Conservation (phyloP, 192 early-diverging fungal genomes). For the Coemansia sp. region DNA sequence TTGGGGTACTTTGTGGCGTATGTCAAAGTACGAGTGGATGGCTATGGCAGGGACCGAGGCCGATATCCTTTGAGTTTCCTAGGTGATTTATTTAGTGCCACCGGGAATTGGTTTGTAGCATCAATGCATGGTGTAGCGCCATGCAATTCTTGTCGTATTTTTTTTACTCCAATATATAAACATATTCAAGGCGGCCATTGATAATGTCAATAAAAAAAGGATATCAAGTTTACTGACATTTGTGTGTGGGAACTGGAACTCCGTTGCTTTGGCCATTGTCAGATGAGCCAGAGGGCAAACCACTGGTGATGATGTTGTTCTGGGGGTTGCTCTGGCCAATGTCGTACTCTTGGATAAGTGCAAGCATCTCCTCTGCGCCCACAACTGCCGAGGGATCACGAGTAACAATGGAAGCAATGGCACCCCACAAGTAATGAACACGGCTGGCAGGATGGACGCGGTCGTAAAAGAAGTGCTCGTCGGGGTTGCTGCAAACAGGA, state of each 20-base stretch:
- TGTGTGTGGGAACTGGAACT: background rate
- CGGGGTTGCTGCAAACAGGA: slow-evolving; percentile 33
- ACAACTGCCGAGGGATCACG: slow-evolving; percentile 18
- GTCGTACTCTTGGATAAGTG: slow-evolving; percentile 4
- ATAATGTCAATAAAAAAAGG: background rate
- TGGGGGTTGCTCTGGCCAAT: slow-evolving; percentile 27
- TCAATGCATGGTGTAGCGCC: too few species aligned
- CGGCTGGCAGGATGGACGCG: slow-evolving; percentile 36
- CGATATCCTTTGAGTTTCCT: too few species aligned
- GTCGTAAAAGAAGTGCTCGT: slow-evolving; percentile 42
- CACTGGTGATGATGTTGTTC: slow-evolving; percentile 31
- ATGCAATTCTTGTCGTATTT: too few species aligned
- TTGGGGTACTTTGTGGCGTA: too few species aligned
- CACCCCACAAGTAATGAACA: slow-evolving; percentile 44
- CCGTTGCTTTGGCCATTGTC: too few species aligned
- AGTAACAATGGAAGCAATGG: slow-evolving; percentile 27
- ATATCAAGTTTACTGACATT: too few species aligned
- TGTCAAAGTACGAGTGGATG: too few species aligned
- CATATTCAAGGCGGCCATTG: too few species aligned
- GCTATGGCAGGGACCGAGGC: too few species aligned
- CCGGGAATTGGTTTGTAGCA: too few species aligned
- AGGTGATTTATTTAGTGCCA: too few species aligned
- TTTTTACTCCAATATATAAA: too few species aligned
- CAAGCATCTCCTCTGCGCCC: slow-evolving; percentile 10
- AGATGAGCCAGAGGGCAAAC: slow-evolving; percentile 1